Base-by-base conservation (phyloP, 169 alveolate species). In the Perkinsus olseni region DNA sequence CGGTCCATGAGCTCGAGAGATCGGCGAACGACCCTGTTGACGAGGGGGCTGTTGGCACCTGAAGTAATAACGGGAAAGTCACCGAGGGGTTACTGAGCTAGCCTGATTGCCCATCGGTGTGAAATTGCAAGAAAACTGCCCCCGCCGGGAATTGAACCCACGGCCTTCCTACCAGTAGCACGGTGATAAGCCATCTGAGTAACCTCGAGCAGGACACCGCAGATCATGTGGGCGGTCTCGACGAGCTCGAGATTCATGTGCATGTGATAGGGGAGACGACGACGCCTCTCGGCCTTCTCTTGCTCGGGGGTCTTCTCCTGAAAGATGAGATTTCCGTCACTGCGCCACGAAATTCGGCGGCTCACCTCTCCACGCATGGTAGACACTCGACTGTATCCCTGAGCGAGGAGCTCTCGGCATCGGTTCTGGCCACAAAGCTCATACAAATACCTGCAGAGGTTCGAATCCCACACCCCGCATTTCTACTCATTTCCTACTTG, bases 181-280 rank as follows among this genome's bases (percentile, higher is more conserved):
- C 82, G 94, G 74, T 91, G 93, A 74, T 62, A 90, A 20, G 94
- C 95, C 93, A 93, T 92, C 74, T 95, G 93, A 10, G 96, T 94
- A 38, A 95, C 95, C 93, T 95, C 96, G 62, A 95, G 92, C 51
- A 95, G 93, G 96, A 95, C 94, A 31, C 95, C 96, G 93, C 95
- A 95, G 74, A 94, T 95, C 94, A 91, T 96, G 96, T 98, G 98
- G 51, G 97, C 98, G 93, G 98, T 96, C 96, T 98, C 99, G 34
- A 98, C 97, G 91, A 97, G 97, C 95, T 99, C 99, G 74, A 97
- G 96, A 94, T 98, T 98, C 94, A 99, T 98, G 96, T 98, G 99
- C 99, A 99, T 98, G 96, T 99, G 99, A 96, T 97, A 97, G 11
- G 99, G 99, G 45, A 98, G 97, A 92, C 97, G 97, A 91, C 99